phyloP scores from a whole-genome alignment of 305 asterid genomes.

The Nicotiana rustica region DNA sequence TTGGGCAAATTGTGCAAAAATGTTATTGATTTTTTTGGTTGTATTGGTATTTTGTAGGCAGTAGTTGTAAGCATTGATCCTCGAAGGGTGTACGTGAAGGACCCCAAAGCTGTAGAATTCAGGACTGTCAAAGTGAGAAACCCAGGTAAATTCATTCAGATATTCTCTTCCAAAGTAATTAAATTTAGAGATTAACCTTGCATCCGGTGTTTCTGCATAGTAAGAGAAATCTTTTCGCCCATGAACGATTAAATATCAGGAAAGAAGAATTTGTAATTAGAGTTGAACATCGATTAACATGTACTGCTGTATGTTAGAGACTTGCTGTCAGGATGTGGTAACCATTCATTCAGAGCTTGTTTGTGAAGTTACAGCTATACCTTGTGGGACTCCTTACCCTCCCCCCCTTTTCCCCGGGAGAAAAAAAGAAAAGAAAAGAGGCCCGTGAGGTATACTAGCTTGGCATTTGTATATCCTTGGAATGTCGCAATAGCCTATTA shows the following conservation, averaged over 20 bases:
- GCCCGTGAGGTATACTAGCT: neutral
- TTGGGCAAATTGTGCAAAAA: neutral
- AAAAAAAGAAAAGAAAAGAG: neutral
- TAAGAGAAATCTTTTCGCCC: constrained; percentile 1
- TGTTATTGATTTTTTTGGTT: neutral
- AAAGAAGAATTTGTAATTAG: neutral
- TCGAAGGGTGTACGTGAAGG: constrained; percentile 75
- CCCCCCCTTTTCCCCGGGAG: neutral
- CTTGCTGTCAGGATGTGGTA: neutral
- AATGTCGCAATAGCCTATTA: neutral
- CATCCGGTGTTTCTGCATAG: constrained; percentile 23
- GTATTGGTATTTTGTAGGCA: constrained; percentile 56
- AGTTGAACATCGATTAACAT: neutral
- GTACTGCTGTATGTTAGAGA: neutral
- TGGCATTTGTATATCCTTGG: neutral
- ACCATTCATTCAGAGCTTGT: neutral
- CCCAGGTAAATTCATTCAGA: constrained; percentile 62
- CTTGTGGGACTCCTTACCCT: no score
- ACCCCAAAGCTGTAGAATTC: constrained; percentile 75
- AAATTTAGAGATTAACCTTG: neutral
- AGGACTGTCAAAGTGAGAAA: constrained; percentile 65
- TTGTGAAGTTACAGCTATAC: no score
- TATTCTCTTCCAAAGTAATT: neutral
- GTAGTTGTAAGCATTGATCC: constrained; percentile 99
- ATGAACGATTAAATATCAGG: neutral